Percentiles rank a stretch among this genome's conserved stretches.
Conservation (phyloP, 2,329 filamentous ascomycete species). For the Xylaria sp. region DNA sequence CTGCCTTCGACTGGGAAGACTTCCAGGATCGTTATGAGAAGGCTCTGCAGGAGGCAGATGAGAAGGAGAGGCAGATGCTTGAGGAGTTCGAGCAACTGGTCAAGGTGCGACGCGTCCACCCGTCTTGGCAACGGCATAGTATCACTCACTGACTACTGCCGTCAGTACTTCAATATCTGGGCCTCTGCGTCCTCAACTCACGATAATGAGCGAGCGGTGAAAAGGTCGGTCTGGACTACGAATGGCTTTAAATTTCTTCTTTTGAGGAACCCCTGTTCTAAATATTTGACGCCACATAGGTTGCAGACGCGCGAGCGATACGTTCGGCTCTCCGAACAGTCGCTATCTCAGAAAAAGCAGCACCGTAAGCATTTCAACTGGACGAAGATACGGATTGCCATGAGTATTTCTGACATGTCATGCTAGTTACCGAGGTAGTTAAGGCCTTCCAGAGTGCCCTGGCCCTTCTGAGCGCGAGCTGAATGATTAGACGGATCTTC, state of each 20-base stretch:
- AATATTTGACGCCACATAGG: slow-evolving; percentile 36
- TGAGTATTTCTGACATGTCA: slow-evolving; percentile 18
- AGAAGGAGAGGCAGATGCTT: slow-evolving; percentile 59
- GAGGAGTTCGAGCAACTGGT: slow-evolving; percentile 64
- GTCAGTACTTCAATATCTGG: slow-evolving; percentile 75
- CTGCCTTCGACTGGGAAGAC: slow-evolving; percentile 69
- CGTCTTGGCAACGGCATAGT: not conserved
- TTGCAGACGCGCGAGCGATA: slow-evolving; percentile 73
- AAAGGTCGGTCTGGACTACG: slow-evolving; percentile 52
- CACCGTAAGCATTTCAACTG: slow-evolving; percentile 59
- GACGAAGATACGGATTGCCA: slow-evolving; percentile 8
- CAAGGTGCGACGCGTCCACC: slow-evolving; percentile 42
- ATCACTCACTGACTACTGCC: slow-evolving; percentile 2
- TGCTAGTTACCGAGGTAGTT: slow-evolving; percentile 51
- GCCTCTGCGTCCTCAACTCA: slow-evolving; percentile 64
- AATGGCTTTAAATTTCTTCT: slow-evolving; percentile 7
- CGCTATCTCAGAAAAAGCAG: slow-evolving; percentile 66
- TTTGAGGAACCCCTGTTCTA: slow-evolving; percentile 7
- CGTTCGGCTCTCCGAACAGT: slow-evolving; percentile 68
- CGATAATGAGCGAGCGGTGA: slow-evolving; percentile 71
- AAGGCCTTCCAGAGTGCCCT: slow-evolving; percentile 58
- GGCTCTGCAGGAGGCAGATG: slow-evolving; percentile 57
- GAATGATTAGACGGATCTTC: not conserved
- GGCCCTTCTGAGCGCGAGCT: slow-evolving; percentile 43
- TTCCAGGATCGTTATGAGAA: slow-evolving; percentile 65